Base-by-base conservation (phyloP, 225 moss, liverwort and hornwort genomes). In the Pseudisothecium myosuroides region DNA sequence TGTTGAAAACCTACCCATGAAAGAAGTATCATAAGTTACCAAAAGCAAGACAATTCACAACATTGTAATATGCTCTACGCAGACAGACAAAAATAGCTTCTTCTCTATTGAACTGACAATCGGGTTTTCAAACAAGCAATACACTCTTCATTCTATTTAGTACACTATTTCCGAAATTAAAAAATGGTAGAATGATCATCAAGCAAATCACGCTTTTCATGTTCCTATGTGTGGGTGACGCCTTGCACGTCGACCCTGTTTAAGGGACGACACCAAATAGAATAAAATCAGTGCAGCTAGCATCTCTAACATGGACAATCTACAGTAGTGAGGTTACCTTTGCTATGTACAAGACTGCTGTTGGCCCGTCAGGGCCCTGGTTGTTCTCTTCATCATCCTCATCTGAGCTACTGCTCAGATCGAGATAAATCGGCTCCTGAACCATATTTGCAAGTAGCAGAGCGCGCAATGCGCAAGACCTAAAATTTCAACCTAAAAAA, bases 391-490 rank as follows among this genome's bases (percentile, higher is more conserved):
- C 90, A 39, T 90, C 91, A 12, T 92, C 87, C 64, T 91, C 92
- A 64, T 91, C 88, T 63, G 92, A 94, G 83, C 91, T 92, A 88
- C 94, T 94, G 68, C 92, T 94, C 54, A 92, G 31, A 85, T 91
- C 81, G 27, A 93, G 84, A 79, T 85, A 94, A 88, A 92, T 90
- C 29, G 88, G 88, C 71, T 90, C 90, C 1, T 80, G n/a, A 23
- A 86, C 90, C 94, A 94, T 94, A 16, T 39, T 88, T 83, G 58
- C 86, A 72, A 85, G 56, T 87, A 61, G 39, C 28, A 32, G 43
- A 71, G 23, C 49, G 19, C 86, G 23, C 82, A 63, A 65, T 79
- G 26, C 66, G 72, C 74, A 61, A 85, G 47, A 83, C 90, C 75
- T 81, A 65, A 81, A 90, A 39, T 29, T 43, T 37, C 65, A 88